Evolutionary conservation across 2,329 filamentous ascomycete genomes (phyloP).

Genomic region (Penicillium sp.): DNA sequence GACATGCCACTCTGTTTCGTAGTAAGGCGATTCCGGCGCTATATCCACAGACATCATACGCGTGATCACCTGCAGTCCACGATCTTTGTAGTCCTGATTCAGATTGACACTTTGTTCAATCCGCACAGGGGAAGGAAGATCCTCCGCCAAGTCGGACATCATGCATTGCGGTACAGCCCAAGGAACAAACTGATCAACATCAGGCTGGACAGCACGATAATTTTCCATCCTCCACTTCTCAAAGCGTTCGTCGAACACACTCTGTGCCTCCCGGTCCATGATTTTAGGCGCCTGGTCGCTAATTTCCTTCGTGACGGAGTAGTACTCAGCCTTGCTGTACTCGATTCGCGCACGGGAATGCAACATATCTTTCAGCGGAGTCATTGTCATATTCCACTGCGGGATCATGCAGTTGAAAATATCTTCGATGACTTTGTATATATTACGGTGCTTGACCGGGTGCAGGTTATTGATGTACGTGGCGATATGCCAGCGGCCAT

Average conservation of each 20-base stretch:
- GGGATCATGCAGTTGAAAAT: slow-evolving; percentile 31
- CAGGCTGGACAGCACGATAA: slow-evolving; percentile 27
- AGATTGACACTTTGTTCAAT: slow-evolving; percentile 32
- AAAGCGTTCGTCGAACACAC: slow-evolving; percentile 23
- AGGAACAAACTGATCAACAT: slow-evolving; percentile 28
- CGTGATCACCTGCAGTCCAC: slow-evolving; percentile 62
- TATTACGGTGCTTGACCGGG: slow-evolving; percentile 31
- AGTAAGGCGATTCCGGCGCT: slow-evolving; percentile 58
- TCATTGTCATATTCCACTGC: slow-evolving; percentile 30
- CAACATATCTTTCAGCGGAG: slow-evolving; percentile 33
- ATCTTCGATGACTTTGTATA: slow-evolving; percentile 43
- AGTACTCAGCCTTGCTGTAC: slow-evolving; percentile 30
- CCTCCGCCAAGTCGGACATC: slow-evolving; percentile 26
- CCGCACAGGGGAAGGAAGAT: slow-evolving; percentile 26
- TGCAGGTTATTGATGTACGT: slow-evolving; percentile 52
- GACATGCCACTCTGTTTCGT: slow-evolving; percentile 48
- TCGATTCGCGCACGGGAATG: slow-evolving; percentile 34
- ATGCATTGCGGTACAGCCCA: slow-evolving; percentile 33
- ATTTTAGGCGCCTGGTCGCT: slow-evolving; percentile 15
- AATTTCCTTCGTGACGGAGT: slow-evolving; percentile 24
- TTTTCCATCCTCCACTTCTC: slow-evolving; percentile 27
- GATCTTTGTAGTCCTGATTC: slow-evolving; percentile 37
- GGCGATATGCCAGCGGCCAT: slow-evolving; percentile 32
- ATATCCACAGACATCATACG: slow-evolving; percentile 63
- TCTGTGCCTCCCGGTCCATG: slow-evolving; percentile 18